Conservation (phyloP, 176 grass and related monocot genomes). For the Hsuehochloa calcarea region DNA sequence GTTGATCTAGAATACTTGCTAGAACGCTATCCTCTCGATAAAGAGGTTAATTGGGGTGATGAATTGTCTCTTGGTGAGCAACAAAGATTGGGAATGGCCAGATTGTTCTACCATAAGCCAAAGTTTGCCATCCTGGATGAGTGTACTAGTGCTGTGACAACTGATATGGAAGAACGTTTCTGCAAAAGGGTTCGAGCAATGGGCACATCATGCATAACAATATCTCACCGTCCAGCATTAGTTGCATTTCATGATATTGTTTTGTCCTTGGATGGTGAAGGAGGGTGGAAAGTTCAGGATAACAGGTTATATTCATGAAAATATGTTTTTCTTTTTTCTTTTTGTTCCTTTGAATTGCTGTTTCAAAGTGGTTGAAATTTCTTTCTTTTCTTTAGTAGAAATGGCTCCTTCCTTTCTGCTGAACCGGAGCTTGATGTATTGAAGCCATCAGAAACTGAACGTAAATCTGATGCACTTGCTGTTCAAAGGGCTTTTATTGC, state of each 20-base stretch:
- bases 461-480: slow-evolving; percentile 74
- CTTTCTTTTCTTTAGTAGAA: slow-evolving; percentile 36
- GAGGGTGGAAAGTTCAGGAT: slow-evolving; percentile 78
- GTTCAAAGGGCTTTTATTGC: slow-evolving; percentile 90
- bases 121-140: slow-evolving; percentile 99
- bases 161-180: slow-evolving; percentile 98
- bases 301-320: slow-evolving; percentile 65
- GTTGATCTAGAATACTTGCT: slow-evolving; percentile 97
- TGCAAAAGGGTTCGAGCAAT: slow-evolving; percentile 83
- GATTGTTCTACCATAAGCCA: slow-evolving; percentile 95
- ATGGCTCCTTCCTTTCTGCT: slow-evolving; percentile 51
- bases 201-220: slow-evolving; percentile 98
- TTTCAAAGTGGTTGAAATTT: slow-evolving; percentile 16
- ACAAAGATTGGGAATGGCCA: slow-evolving; percentile 97
- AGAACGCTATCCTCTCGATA: slow-evolving; percentile 82
- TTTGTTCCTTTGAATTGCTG: background rate
- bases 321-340: background rate
- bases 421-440: slow-evolving; percentile 52
- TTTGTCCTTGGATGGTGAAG: slow-evolving; percentile 97
- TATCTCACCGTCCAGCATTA: slow-evolving; percentile 92
- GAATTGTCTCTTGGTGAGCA: slow-evolving; percentile 96
- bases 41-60: slow-evolving; percentile 97
- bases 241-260: slow-evolving; percentile 97
- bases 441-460: slow-evolving; percentile 58
- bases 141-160: slow-evolving; percentile 98